Evolutionary conservation across 192 early-diverging fungal genomes (phyloP), one percentile per base, ranked within the genome.

Genomic region (Gamsiella multidivaricata): DNA sequence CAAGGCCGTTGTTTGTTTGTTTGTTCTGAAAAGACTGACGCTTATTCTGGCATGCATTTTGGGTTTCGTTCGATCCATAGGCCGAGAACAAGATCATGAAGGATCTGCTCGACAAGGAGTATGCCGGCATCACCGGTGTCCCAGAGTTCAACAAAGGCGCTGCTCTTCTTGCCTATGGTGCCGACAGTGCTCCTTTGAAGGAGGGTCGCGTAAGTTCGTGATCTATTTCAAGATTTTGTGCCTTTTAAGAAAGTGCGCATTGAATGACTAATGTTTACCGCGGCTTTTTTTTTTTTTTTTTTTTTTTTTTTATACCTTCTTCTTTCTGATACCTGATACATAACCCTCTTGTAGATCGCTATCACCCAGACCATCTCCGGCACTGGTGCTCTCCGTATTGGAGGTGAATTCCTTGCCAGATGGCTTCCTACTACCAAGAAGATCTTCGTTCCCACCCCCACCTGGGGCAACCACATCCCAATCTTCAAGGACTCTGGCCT

Each of bases 401-500:
- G 95, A 54, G 96, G 92, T 47, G 92, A 85, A 60, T 98, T 97
- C 84, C 83, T 99, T 60, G 70, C 76, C 60, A 79, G 89, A 18
- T 97, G 90, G 84, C 95, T 89, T 86, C 83, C 87, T 61, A 83
- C 89, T 50, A 89, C 88, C 72, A 96, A 95, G 85, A 93, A 90
- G 70, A 92, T 97, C 56, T 93, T 94, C 75, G 83, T 99, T 47
- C 95, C 97, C 41, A 93, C 89, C 55, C 97, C 97, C 67, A 94
- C 92, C 62, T 99, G 96, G 97, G 97, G 96, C 55, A 99, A 99
- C 89, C 98, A 99, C 81, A 91, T 83, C 25, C 90, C 95, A 46
- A 94, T 99, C 58, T 95, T 98, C 89, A 83, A 89, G 59, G 93
- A 96, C 75, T 86, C 95, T 32, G 95, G 95, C 32, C 80, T 99